These are phyloP conservation scores for Starmerella kuoi DNA, from an alignment of 805 yeast species.

Conservation along the genomic window DNA sequence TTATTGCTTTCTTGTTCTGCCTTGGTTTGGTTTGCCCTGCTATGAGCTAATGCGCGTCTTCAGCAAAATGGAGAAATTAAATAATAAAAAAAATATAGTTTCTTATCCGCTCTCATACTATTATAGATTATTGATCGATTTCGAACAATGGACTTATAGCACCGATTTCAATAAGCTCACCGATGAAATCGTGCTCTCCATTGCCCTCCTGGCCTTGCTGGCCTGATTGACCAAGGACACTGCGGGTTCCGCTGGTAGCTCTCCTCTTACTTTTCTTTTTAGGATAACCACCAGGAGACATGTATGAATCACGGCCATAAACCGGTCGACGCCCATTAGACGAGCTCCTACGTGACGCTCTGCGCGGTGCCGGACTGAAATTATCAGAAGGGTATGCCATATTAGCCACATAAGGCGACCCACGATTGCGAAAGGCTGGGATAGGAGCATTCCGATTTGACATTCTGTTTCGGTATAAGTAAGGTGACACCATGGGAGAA, in stretches of 20 bases:
- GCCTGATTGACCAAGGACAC: not conserved
- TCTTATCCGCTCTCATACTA: slow-evolving; percentile 21
- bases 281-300: slow-evolving; percentile 25
- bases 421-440: slow-evolving; percentile 82
- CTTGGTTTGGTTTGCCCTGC: no score
- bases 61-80: no score
- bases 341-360: slow-evolving; percentile 14
- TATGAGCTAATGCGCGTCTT: no score
- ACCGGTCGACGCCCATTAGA: slow-evolving; percentile 20
- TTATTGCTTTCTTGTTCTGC: no score
- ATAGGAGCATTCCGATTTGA: slow-evolving; percentile 44
- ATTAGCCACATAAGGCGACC: slow-evolving; percentile 29
- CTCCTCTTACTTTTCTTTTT: slow-evolving; percentile 10
- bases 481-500: slow-evolving; percentile 22
- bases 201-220: slow-evolving; percentile 4
- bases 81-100: slow-evolving; percentile 60
- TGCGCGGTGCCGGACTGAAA: slow-evolving; percentile 16
- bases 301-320: slow-evolving; percentile 22
- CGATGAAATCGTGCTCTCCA: slow-evolving; percentile 25
- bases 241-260: not conserved
- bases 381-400: slow-evolving; percentile 15
- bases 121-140: slow-evolving; percentile 30
- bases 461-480: slow-evolving; percentile 30
- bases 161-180: slow-evolving; percentile 29
- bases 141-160: slow-evolving; percentile 27